Percentiles rank a stretch among this genome's conserved stretches.
Evolutionary conservation across 2,329 filamentous ascomycete genomes (phyloP).

Genomic region (Colletotrichum cereale): DNA sequence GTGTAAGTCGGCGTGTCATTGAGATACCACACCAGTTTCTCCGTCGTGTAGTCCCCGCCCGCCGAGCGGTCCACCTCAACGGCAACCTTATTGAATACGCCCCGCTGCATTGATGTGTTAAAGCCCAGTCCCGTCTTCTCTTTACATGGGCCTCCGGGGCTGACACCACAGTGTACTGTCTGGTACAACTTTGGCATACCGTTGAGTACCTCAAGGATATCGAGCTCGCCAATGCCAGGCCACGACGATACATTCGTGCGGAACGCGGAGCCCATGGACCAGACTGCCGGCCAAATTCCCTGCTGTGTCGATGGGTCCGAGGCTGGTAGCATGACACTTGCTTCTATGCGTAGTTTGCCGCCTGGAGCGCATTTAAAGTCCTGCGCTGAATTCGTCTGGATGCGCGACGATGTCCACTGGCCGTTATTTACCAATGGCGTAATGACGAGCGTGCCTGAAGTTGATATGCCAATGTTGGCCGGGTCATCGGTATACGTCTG

Average conservation of each 20-base stretch:
- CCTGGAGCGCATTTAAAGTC: slow-evolving; percentile 52
- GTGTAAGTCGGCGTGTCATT: slow-evolving; percentile 48
- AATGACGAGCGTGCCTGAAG: slow-evolving; percentile 38
- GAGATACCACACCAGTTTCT: slow-evolving; percentile 52
- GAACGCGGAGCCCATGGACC: slow-evolving; percentile 56
- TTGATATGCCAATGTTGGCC: slow-evolving; percentile 56
- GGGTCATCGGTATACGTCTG: slow-evolving; percentile 58
- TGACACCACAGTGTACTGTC: slow-evolving; percentile 57
- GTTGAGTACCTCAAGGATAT: slow-evolving; percentile 59
- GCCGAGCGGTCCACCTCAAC: slow-evolving; percentile 50
- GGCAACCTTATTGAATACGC: slow-evolving; percentile 50
- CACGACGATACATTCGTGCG: slow-evolving; percentile 55
- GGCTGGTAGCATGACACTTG: slow-evolving; percentile 52
- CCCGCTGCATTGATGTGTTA: slow-evolving; percentile 43
- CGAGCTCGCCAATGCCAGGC: slow-evolving; percentile 59
- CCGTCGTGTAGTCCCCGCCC: slow-evolving; percentile 44
- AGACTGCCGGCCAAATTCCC: slow-evolving; percentile 63
- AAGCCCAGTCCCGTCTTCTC: slow-evolving; percentile 54
- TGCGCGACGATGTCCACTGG: slow-evolving; percentile 59
- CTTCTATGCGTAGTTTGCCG: slow-evolving; percentile 54
- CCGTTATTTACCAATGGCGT: slow-evolving; percentile 46
- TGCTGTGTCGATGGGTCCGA: slow-evolving; percentile 45
- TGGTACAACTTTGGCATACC: slow-evolving; percentile 51
- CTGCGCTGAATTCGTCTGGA: slow-evolving; percentile 53
- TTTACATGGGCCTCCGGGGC: slow-evolving; percentile 55